These are phyloP conservation scores for Ceratobasidium sp. DNA, from an alignment of 1,284 basidiomycete species.

Conservation along the genomic window DNA sequence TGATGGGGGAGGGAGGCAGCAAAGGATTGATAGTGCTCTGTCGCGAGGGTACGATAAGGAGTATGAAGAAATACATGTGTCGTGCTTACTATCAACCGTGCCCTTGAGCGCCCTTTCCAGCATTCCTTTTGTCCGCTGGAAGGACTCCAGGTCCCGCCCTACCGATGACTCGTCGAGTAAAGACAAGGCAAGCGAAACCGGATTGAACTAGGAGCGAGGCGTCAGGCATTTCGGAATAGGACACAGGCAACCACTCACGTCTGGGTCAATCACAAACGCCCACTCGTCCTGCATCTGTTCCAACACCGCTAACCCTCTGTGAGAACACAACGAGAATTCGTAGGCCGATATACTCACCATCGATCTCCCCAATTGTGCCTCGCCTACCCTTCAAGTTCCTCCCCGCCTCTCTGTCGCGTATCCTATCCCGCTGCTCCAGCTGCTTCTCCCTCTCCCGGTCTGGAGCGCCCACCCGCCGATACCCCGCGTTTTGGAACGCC, in stretches of 20 bases:
- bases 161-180: conserved; percentile 76
- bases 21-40: conserved; percentile 90
- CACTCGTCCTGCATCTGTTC: conserved; percentile 87
- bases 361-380: conserved; percentile 48
- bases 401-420: conserved; percentile 68
- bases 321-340: neutral
- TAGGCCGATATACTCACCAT: conserved; percentile 44
- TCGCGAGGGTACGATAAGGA: too few relatives aligned
- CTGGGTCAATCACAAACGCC: conserved; percentile 85
- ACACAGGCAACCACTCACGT: conserved; percentile 60
- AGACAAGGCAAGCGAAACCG: conserved; percentile 87
- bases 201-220: conserved; percentile 72
- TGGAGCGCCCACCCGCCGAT: neutral
- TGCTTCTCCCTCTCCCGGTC: conserved; percentile 60
- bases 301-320: conserved; percentile 66
- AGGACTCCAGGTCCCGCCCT: conserved; percentile 76
- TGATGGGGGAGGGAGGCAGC: conserved; percentile 90
- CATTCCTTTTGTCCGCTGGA: conserved; percentile 74
- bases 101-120: conserved; percentile 79
- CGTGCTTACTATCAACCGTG: conserved; percentile 78
- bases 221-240: conserved; percentile 32
- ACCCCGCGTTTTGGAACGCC: conserved; percentile 65
- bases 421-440: conserved; percentile 66
- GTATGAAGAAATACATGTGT: conserved; percentile 28
- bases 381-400: conserved; percentile 17